phyloP scores from a whole-genome alignment of 768 basidiomycete species.

The Pleurotus platypus region DNA sequence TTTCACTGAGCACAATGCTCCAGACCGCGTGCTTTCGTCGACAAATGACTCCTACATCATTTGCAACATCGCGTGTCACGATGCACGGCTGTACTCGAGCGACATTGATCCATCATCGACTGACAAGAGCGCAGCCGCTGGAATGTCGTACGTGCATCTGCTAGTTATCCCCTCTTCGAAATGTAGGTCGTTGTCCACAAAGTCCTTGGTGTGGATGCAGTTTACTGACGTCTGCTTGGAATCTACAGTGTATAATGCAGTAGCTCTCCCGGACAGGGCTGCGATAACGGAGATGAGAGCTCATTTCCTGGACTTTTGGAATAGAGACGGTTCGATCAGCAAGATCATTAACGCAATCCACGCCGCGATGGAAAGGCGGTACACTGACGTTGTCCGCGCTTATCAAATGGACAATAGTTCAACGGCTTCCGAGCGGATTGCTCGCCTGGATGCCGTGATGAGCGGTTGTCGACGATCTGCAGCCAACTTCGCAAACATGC shows the following conservation, averaged over 20 bases:
- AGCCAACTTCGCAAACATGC: neutral
- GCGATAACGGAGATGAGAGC: neutral
- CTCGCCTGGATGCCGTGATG: neutral
- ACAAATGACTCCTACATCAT: neutral
- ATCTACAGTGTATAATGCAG: neutral
- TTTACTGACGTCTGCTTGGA: neutral
- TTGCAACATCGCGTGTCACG: neutral
- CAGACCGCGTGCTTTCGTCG: neutral
- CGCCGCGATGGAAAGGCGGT: neutral
- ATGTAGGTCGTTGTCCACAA: neutral
- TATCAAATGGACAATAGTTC: neutral
- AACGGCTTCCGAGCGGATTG: neutral
- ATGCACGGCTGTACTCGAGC: neutral
- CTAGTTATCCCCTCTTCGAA: neutral
- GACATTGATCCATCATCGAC: neutral
- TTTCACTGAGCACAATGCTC: neutral
- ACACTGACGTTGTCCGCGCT: neutral
- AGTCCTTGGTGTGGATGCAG: neutral
- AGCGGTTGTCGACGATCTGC: neutral
- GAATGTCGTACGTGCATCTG: constrained; percentile 5
- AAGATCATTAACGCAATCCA: neutral
- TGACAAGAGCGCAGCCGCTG: neutral
- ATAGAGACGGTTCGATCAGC: neutral
- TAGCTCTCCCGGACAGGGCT: neutral
- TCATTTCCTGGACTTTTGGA: neutral